Evolutionary conservation across 2,329 filamentous ascomycete genomes (phyloP).

Genomic region (Colletotrichum falcatum): DNA sequence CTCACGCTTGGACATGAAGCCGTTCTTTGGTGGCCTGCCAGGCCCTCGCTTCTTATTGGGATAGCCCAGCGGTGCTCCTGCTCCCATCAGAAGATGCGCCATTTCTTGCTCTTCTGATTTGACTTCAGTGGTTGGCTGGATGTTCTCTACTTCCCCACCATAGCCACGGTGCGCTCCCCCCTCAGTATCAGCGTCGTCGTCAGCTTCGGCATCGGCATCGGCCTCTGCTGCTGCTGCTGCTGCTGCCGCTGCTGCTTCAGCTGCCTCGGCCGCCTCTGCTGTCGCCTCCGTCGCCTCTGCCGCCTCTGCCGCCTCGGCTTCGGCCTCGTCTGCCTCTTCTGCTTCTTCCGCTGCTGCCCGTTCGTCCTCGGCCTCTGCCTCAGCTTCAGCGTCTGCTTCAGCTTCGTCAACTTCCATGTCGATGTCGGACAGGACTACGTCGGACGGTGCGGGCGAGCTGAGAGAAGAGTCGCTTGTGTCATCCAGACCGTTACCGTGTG

Average conservation of each 20-base stretch:
- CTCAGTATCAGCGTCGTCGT: constrained; percentile 47
- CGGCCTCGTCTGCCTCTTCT: constrained; percentile 46
- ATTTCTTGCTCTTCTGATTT: constrained; percentile 49
- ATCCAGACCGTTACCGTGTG: constrained; percentile 66
- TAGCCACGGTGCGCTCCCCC: constrained; percentile 43
- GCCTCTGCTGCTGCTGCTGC: constrained; percentile 43
- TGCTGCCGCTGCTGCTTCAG: constrained; percentile 42
- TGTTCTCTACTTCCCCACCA: constrained; percentile 42
- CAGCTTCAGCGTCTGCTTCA: constrained; percentile 45
- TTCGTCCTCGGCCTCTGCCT: constrained; percentile 43
- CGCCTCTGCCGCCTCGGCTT: constrained; percentile 48
- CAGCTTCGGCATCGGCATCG: constrained; percentile 47
- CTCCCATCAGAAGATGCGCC: constrained; percentile 54
- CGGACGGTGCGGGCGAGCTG: constrained; percentile 56
- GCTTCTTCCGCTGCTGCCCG: constrained; percentile 47
- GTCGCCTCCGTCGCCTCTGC: constrained; percentile 47
- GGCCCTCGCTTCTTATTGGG: constrained; percentile 75
- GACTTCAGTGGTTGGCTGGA: constrained; percentile 37
- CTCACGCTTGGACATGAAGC: constrained; percentile 84
- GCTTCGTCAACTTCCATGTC: constrained; percentile 55
- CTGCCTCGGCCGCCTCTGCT: constrained; percentile 43
- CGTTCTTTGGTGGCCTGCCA: constrained; percentile 85
- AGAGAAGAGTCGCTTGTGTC: constrained; percentile 66
- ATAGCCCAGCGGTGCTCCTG: constrained; percentile 45
- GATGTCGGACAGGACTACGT: constrained; percentile 46